Evolutionary conservation across 768 basidiomycete genomes (phyloP).

Genomic region (Lactarius quietus): DNA sequence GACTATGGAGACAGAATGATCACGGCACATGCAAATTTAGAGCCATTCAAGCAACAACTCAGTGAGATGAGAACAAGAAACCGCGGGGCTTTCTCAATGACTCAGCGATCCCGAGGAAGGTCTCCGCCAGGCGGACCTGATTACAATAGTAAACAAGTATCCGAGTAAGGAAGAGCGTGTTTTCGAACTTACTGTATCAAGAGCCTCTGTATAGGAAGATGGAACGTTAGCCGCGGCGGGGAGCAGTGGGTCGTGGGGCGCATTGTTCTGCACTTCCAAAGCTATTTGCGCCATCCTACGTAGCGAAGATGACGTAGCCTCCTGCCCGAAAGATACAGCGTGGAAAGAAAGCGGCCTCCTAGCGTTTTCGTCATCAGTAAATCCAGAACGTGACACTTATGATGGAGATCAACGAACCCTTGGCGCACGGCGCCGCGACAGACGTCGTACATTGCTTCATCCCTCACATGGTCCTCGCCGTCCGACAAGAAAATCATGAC

Average conservation of each 20-base stretch:
- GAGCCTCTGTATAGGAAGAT: slow-evolving; percentile 45
- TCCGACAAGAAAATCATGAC: slow-evolving; percentile 57
- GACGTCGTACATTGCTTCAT: slow-evolving; percentile 40
- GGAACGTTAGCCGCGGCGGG: slow-evolving; percentile 2
- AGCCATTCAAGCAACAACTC: not conserved
- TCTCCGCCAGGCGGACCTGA: slow-evolving; percentile 53
- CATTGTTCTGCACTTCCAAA: slow-evolving; percentile 42
- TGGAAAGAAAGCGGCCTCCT: slow-evolving; percentile 61
- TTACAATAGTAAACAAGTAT: not conserved
- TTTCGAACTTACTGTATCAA: slow-evolving; percentile 10
- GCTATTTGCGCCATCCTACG: slow-evolving; percentile 53
- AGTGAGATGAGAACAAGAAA: slow-evolving; percentile 31
- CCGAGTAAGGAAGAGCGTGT: not conserved
- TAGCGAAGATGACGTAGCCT: slow-evolving; percentile 33
- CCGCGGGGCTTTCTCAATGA: slow-evolving; percentile 56
- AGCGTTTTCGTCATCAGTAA: not conserved
- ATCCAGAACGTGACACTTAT: not conserved
- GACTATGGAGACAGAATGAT: not conserved
- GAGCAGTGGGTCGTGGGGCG: slow-evolving; percentile 40
- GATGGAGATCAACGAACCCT: slow-evolving; percentile 36
- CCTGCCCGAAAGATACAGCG: slow-evolving; percentile 51
- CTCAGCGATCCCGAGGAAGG: slow-evolving; percentile 57
- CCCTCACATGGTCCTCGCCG: slow-evolving; percentile 43
- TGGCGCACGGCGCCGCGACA: slow-evolving; percentile 42
- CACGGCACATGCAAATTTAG: not conserved